Evolutionary conservation across 1,284 basidiomycete genomes (phyloP).

Genomic region (Meira miltonrushii): DNA sequence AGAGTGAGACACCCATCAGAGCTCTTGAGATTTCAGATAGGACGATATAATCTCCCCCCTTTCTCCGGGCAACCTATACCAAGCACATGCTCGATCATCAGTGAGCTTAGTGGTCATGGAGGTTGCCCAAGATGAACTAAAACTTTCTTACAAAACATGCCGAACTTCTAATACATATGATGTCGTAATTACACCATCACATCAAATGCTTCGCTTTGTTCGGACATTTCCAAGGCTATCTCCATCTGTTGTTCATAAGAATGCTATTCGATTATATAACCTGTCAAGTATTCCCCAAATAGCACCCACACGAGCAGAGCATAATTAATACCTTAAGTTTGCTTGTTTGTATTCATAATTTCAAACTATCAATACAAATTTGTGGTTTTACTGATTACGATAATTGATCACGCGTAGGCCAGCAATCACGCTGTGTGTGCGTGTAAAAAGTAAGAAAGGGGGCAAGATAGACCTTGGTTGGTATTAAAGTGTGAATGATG

Average conservation of each 20-base stretch:
- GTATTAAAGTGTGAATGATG: background rate
- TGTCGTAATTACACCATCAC: background rate
- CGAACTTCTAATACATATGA: slow-evolving; percentile 8
- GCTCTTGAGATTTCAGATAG: no score
- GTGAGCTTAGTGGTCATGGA: slow-evolving; percentile 6
- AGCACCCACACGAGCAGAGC: background rate
- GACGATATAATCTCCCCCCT: background rate
- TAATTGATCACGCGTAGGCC: no score
- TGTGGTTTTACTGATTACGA: no score
- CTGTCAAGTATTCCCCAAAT: no score
- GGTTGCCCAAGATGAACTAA: slow-evolving; percentile 8
- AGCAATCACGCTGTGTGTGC: no score
- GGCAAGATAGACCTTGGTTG: no score
- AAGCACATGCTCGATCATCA: slow-evolving; percentile 3
- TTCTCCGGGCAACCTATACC: slow-evolving; percentile 10
- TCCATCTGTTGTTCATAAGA: background rate
- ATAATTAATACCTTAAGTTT: background rate
- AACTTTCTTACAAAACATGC: slow-evolving; percentile 5
- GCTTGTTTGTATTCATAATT: background rate
- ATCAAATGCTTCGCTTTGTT: slow-evolving; percentile 12
- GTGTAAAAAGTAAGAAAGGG: no score
- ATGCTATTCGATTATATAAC: background rate
- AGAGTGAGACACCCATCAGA: no score
- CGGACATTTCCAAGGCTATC: background rate
- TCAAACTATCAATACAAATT: background rate